Evolutionary conservation across 2,329 filamentous ascomycete genomes (phyloP).

Genomic region (Colletotrichum sidae): DNA sequence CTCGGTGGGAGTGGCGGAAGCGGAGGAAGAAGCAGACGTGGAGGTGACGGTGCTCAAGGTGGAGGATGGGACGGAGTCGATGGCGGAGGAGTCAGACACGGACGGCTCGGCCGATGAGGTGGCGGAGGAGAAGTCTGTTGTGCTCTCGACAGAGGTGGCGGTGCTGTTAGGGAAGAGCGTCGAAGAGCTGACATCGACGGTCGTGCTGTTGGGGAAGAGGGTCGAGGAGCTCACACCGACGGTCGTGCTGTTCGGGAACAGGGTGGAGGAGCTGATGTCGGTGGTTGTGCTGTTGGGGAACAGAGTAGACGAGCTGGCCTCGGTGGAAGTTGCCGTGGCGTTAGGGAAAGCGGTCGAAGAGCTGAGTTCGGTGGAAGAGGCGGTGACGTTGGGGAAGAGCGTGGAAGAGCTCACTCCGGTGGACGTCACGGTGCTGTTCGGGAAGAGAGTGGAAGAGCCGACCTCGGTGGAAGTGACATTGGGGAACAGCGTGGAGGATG

Average conservation of each 20-base stretch:
- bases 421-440: constrained; percentile 11
- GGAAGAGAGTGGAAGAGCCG: constrained; percentile 16
- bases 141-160: not conserved
- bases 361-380: not conserved
- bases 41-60: not conserved
- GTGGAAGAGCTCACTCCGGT: constrained; percentile 5
- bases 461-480: not conserved
- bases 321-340: not conserved
- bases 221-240: not conserved
- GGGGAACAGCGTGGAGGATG: not conserved
- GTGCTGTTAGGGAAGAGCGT: constrained; percentile 8
- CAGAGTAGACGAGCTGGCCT: constrained; percentile 12
- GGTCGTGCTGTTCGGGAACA: not conserved
- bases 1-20: constrained; percentile 10
- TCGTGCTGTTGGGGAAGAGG: not conserved
- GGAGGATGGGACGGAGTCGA: not conserved
- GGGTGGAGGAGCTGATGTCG: not conserved
- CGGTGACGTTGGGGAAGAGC: constrained; percentile 24
- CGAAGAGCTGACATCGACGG: not conserved
- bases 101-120: not conserved
- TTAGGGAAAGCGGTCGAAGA: constrained; percentile 17
- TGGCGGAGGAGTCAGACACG: not conserved
- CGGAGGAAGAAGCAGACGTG: not conserved
- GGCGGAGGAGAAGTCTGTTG: not conserved
- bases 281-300: constrained; percentile 20